Percentiles rank a stretch among this genome's conserved stretches.
These are phyloP conservation scores for Neofusicoccum umdonicola DNA, from an alignment of 2,329 filamentous ascomycete genomes.

Conservation along the genomic window DNA sequence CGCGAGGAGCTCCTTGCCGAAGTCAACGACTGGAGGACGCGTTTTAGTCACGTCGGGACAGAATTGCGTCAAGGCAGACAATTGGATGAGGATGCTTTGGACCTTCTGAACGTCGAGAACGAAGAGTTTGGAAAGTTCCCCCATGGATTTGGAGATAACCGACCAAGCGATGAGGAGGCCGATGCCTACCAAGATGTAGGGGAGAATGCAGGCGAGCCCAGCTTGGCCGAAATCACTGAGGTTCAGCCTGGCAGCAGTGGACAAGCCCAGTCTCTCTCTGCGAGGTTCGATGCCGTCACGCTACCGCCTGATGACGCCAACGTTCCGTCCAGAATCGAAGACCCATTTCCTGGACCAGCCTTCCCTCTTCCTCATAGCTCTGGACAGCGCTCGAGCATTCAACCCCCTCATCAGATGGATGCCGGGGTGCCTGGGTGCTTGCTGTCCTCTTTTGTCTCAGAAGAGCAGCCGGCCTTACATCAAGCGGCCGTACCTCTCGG, in stretches of 20 bases:
- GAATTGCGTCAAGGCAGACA: constrained; percentile 14
- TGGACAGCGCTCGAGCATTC: not conserved
- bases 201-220: not conserved
- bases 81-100: constrained; percentile 10
- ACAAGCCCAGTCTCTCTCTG: not conserved
- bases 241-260: not conserved
- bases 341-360: not conserved
- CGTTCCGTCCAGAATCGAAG: not conserved
- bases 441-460: not conserved
- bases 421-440: not conserved
- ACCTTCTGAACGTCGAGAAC: constrained; percentile 19
- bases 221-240: not conserved
- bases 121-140: constrained; percentile 24
- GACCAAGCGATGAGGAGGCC: constrained; percentile 17
- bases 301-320: not conserved
- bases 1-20: constrained; percentile 22
- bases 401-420: not conserved
- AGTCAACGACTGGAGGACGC: constrained; percentile 21
- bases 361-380: not conserved
- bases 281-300: not conserved
- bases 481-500: not conserved
- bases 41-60: constrained; percentile 1
- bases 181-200: not conserved
- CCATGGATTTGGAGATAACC: constrained; percentile 25
- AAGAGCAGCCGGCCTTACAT: not conserved